Base-by-base conservation (phyloP, 2,329 filamentous ascomycete species). In the Cladosporium sp. region DNA sequence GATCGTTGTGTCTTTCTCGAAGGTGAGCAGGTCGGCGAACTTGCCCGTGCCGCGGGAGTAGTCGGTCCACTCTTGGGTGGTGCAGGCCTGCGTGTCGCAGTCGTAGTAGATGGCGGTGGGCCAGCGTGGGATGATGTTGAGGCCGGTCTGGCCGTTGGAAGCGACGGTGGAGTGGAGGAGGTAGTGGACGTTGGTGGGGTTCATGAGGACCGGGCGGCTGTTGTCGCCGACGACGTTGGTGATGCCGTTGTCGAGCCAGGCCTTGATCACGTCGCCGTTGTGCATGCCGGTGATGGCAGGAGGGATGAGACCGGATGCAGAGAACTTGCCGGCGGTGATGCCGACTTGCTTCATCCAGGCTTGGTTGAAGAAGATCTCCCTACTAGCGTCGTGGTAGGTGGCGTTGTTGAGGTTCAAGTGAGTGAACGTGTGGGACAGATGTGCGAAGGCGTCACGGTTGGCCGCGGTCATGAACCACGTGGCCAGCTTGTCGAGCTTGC, bases 71-170 rank as follows among this genome's bases (percentile, higher is more conserved):
- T 84, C 81, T 45, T 75, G 67, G 14, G 77, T 63, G 0, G 80
- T 83, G 63, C 81, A 84, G 18, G 67, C 70, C 2, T 78, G 72
- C 13, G 74, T 74, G 61, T 82, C 76, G 64, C 81, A 84, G 68
- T 84, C 83, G 72, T 81, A 84, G 70, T 83, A 84, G 55, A 84
- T 83, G 40, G 78, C 76, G 3, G 79, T 80, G 1, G 81, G 77
- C 76, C 77, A 84, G 43, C 81, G 78, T 4, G 79, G 80, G 61
- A 81, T 77, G 46, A 84, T 73, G 54, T 74, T 74, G 38, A 82
- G 70, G 1, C 81, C 81, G 40, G 68, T 75, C 57, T 76, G 80
- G 0, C 81, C 81, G 58, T 84, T 80, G 9, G 56, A 61, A 0
- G 66, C 72, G 0, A 75, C 71, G 3, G 69, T 82, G 45, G 74